These are phyloP conservation scores for Geosmithia putterillii DNA, from an alignment of 2,329 filamentous ascomycete genomes.

Conservation along the genomic window DNA sequence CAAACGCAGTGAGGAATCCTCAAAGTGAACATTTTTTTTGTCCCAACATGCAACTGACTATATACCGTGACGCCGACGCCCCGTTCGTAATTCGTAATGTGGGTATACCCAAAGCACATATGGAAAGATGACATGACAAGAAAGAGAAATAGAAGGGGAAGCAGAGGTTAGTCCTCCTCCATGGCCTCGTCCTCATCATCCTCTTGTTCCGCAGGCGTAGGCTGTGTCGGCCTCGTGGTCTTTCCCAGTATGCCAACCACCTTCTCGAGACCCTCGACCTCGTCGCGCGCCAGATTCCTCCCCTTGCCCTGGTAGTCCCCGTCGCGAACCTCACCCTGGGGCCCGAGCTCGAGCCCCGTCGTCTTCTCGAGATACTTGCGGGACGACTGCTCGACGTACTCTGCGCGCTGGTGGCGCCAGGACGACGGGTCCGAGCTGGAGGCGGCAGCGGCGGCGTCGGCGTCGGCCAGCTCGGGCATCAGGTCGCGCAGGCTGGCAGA, in stretches of 20 bases:
- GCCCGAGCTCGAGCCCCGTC: slow-evolving; percentile 53
- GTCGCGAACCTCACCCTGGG: slow-evolving; percentile 48
- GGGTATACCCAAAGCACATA: background rate
- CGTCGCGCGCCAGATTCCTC: slow-evolving; percentile 31
- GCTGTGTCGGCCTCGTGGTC: slow-evolving; percentile 4
- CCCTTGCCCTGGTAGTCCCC: slow-evolving; percentile 51
- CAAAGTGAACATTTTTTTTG: background rate
- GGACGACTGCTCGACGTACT: slow-evolving; percentile 76
- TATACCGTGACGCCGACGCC: background rate
- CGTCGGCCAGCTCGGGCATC: slow-evolving; percentile 43
- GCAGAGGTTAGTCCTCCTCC: slow-evolving; percentile 14
- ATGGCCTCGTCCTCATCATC: slow-evolving; percentile 9
- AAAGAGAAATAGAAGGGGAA: no score
- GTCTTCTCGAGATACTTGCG: slow-evolving; percentile 62
- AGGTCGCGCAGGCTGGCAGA: slow-evolving; percentile 49
- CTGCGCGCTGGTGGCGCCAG: slow-evolving; percentile 58
- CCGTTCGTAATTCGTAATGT: background rate
- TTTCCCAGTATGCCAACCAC: slow-evolving; percentile 32
- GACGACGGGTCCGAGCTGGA: slow-evolving; percentile 27
- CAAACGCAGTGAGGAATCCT: background rate
- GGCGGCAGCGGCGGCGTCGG: slow-evolving; percentile 11
- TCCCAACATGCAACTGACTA: background rate
- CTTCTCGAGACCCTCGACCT: slow-evolving; percentile 45
- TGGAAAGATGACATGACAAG: background rate
- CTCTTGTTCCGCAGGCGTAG: background rate